Evolutionary conservation across 352 stramenopile species (phyloP).

Genomic region (Phytophthora syringae): DNA sequence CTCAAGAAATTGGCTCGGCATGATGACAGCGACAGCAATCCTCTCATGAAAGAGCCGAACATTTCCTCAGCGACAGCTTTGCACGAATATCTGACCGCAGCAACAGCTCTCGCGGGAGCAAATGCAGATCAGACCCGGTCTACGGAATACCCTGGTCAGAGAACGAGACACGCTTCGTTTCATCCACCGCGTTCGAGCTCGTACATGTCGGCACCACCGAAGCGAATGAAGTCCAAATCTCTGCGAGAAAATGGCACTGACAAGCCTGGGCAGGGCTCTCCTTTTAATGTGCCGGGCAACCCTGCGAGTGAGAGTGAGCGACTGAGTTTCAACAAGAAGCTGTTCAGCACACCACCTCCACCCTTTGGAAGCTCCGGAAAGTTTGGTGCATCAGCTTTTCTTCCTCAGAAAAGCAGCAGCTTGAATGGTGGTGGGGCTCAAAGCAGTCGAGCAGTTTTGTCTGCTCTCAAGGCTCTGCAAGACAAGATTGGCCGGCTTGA

Average conservation of each 20-base stretch:
- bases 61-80: slow-evolving; percentile 22
- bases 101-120: slow-evolving; percentile 21
- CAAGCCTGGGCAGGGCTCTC: neutral
- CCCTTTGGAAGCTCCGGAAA: slow-evolving; percentile 1
- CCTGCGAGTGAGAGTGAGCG: slow-evolving; percentile 2
- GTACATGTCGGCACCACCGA: slow-evolving; percentile 5
- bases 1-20: slow-evolving; percentile 65
- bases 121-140: slow-evolving; percentile 32
- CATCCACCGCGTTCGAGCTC: slow-evolving; percentile 19
- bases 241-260: slow-evolving; percentile 11
- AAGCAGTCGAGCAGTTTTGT: slow-evolving; percentile 72
- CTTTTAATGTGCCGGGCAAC: neutral
- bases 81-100: slow-evolving; percentile 39
- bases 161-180: slow-evolving; percentile 35
- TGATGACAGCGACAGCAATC: slow-evolving; percentile 26
- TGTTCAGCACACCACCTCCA: slow-evolving; percentile 31
- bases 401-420: slow-evolving; percentile 15
- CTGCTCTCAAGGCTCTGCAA: slow-evolving; percentile 78
- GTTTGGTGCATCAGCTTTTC: slow-evolving; percentile 13
- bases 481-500: slow-evolving; percentile 81
- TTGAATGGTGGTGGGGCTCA: slow-evolving; percentile 26
- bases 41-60: slow-evolving; percentile 7
- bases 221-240: slow-evolving; percentile 25
- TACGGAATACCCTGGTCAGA: slow-evolving; percentile 27
- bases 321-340: slow-evolving; percentile 39